These are phyloP conservation scores for Podila minutissima DNA, from an alignment of 192 early-diverging fungal species.

Conservation along the genomic window DNA sequence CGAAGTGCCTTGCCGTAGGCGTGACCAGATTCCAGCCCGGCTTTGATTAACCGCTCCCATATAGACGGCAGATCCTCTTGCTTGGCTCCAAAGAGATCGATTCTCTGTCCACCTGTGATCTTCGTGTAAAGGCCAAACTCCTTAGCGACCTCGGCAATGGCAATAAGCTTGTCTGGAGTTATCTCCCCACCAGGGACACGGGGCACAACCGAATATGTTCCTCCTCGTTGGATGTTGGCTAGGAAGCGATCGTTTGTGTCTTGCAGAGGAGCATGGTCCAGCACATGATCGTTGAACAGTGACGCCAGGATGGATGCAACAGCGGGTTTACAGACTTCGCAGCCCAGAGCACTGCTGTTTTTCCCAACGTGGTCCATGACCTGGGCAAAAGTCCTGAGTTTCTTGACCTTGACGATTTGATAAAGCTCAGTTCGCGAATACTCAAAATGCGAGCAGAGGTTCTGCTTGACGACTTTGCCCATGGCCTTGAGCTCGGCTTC, in stretches of 20 bases:
- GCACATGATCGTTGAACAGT: constrained; percentile 72
- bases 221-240: constrained; percentile 77
- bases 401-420: constrained; percentile 68
- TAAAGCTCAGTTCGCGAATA: constrained; percentile 68
- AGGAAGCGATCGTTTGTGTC: constrained; percentile 77
- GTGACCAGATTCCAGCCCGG: constrained; percentile 75
- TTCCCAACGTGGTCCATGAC: constrained; percentile 59
- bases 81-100: constrained; percentile 75
- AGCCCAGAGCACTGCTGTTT: constrained; percentile 51
- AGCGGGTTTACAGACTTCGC: constrained; percentile 72
- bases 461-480: constrained; percentile 62
- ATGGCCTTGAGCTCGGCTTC: constrained; percentile 66
- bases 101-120: constrained; percentile 77
- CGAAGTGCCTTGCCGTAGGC: constrained; percentile 77
- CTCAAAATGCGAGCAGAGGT: constrained; percentile 70
- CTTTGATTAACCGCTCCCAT: constrained; percentile 69
- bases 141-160: constrained; percentile 69
- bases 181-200: constrained; percentile 73
- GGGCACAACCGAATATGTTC: constrained; percentile 72
- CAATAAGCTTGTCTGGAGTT: constrained; percentile 72
- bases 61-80: constrained; percentile 73
- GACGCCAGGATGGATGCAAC: constrained; percentile 71
- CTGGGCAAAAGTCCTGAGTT: constrained; percentile 61
- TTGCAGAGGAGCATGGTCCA: constrained; percentile 62
- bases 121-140: constrained; percentile 72